Evolutionary conservation across 2,329 filamentous ascomycete species (phyloP).

Genomic region (Fusarium sp.): DNA sequence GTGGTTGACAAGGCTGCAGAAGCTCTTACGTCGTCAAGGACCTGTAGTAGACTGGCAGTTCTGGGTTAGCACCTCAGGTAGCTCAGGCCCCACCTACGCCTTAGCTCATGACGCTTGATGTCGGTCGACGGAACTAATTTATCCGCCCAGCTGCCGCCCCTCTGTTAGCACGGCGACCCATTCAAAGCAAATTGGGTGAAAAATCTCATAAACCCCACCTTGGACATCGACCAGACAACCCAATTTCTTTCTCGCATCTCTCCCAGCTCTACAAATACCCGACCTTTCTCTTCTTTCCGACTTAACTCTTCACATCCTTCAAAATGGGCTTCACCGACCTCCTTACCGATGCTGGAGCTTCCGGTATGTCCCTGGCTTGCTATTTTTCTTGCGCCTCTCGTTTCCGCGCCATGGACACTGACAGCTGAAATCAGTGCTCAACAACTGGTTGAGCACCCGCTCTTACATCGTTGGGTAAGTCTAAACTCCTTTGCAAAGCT

Average conservation of each 20-base stretch:
- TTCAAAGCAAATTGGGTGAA: conserved; percentile 49
- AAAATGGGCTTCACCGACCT: conserved; percentile 79
- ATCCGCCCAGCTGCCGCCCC: conserved; percentile 21
- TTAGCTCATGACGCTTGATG: conserved; percentile 18
- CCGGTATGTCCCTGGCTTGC: conserved; percentile 51
- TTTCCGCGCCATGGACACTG: conserved; percentile 48
- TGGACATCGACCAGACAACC: conserved; percentile 53
- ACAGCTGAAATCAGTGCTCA: conserved; percentile 66
- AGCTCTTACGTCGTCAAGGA: conserved; percentile 56
- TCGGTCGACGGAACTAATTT: conserved; percentile 20
- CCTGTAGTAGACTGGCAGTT: conserved; percentile 28
- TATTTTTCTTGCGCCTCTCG: conserved; percentile 42
- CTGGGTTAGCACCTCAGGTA: conserved; percentile 19
- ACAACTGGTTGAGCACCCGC: conserved; percentile 78
- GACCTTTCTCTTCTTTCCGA: conserved; percentile 41
- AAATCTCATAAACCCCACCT: conserved; percentile 58
- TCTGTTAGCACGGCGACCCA: conserved; percentile 28
- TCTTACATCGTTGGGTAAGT: conserved; percentile 88
- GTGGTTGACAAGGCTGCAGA: conserved; percentile 49
- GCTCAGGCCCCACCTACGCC: conserved; percentile 9
- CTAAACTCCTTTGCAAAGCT: not conserved
- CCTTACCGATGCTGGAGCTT: conserved; percentile 71
- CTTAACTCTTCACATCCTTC: conserved; percentile 46
- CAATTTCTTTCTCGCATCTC: conserved; percentile 48
- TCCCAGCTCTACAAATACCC: conserved; percentile 48